Conservation (phyloP, 164 flowering plant genomes). For the Sextonia rubra region DNA sequence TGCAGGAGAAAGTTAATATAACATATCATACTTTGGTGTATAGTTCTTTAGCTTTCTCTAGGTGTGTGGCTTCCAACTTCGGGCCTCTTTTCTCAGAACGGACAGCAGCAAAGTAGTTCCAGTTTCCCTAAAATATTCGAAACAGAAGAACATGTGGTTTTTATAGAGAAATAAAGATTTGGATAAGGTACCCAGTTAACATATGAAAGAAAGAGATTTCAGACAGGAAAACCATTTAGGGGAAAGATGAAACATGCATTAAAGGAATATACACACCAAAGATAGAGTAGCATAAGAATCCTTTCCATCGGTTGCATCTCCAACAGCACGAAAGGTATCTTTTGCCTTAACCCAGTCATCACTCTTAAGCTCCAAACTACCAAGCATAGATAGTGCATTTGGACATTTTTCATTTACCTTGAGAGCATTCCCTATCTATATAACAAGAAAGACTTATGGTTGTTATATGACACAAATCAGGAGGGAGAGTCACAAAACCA, state of each 20-base stretch:
- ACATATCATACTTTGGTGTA: conserved; percentile 56
- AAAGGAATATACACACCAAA: conserved; percentile 45
- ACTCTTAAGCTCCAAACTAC: conserved; percentile 87
- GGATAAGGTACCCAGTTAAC: neutral
- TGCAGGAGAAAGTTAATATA: neutral
- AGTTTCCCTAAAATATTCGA: conserved; percentile 68
- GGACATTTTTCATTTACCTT: conserved; percentile 86
- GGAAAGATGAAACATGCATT: neutral
- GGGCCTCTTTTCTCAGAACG: conserved; percentile 86
- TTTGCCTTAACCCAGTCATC: conserved; percentile 99
- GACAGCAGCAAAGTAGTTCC: conserved; percentile 96
- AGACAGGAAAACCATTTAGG: too few relatives aligned
- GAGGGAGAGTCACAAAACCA: neutral
- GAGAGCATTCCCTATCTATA: conserved; percentile 82
- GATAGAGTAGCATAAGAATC: conserved; percentile 88
- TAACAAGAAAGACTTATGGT: conserved; percentile 10
- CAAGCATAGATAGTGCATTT: conserved; percentile 86
- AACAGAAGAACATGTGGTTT: conserved; percentile 3
- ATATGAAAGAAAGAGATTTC: neutral
- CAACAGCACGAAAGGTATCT: conserved; percentile 84
- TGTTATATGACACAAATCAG: neutral
- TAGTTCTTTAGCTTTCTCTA: conserved; percentile 95
- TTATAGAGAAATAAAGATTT: neutral
- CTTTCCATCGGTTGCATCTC: conserved; percentile 82
- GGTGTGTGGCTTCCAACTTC: conserved; percentile 95